phyloP scores from a whole-genome alignment of 2,329 filamentous ascomycete genomes.

The Stagonosporopsis tanaceti region DNA sequence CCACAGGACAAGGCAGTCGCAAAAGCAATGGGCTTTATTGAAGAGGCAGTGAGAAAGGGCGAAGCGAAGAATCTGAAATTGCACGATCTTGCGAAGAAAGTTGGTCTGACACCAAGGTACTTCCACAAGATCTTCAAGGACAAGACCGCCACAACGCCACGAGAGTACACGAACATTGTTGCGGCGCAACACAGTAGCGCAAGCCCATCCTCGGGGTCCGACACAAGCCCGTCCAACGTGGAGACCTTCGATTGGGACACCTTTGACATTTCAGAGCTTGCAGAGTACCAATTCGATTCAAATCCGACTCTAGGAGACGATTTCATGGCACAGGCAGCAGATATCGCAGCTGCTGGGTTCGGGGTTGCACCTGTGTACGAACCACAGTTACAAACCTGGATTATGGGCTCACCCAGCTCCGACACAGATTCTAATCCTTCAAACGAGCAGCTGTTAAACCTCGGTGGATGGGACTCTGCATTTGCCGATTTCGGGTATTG shows the following conservation, averaged over 20 bases:
- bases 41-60: conserved; percentile 30
- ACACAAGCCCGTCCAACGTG: conserved; percentile 6
- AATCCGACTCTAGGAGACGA: conserved; percentile 15
- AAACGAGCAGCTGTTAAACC: neutral
- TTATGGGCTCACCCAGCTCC: neutral
- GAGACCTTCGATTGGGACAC: conserved; percentile 27
- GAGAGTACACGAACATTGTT: conserved; percentile 48
- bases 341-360: conserved; percentile 22
- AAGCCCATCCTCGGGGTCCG: conserved; percentile 11
- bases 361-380: conserved; percentile 14
- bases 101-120: conserved; percentile 64
- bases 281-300: conserved; percentile 32
- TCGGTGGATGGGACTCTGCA: neutral
- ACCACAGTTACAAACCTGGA: conserved; percentile 2
- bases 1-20: conserved; percentile 56
- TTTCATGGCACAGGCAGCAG: conserved; percentile 15
- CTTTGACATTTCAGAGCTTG: conserved; percentile 40
- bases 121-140: conserved; percentile 68
- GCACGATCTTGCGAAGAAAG: conserved; percentile 59
- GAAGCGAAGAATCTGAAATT: conserved; percentile 46
- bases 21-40: conserved; percentile 46
- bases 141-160: conserved; percentile 62
- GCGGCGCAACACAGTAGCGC: conserved; percentile 20
- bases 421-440: conserved; percentile 8
- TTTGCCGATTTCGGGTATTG: neutral